These are phyloP conservation scores for Podospora fimiseda DNA, from an alignment of 495 filamentous ascomycete species.

Conservation along the genomic window DNA sequence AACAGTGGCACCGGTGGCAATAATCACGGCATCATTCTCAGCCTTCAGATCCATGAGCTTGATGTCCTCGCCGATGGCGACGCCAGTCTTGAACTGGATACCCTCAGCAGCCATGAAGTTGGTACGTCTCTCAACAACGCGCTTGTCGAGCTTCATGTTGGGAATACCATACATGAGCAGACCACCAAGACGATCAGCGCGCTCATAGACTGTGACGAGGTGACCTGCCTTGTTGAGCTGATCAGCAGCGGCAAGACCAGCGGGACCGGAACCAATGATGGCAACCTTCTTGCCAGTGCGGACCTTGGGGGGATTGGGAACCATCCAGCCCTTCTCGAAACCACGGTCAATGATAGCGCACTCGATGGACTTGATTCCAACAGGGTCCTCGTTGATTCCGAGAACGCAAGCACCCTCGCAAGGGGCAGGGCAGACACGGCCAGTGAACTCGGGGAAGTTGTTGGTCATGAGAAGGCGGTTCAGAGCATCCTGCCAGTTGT, in stretches of 20 bases:
- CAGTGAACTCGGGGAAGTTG: constrained; percentile 99
- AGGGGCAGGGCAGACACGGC: constrained; percentile 95
- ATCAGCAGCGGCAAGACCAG: constrained; percentile 87
- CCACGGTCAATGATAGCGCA: constrained; percentile 99
- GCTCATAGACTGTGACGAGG: constrained; percentile 89
- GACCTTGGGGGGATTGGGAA: constrained; percentile 69
- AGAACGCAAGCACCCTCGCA: constrained; percentile 97
- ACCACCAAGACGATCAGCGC: constrained; percentile 86
- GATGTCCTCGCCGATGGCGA: constrained; percentile 74
- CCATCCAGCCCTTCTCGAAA: constrained; percentile 99
- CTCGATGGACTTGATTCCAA: constrained; percentile 99
- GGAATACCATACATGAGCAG: constrained; percentile 98
- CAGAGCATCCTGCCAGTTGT: constrained; percentile 92
- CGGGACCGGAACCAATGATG: constrained; percentile 89
- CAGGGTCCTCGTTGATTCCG: constrained; percentile 95
- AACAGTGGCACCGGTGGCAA: constrained; percentile 96
- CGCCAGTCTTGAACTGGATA: constrained; percentile 71
- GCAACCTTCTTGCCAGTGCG: constrained; percentile 90
- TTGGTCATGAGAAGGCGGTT: constrained; percentile 97
- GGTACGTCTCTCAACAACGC: constrained; percentile 89
- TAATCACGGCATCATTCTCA: constrained; percentile 78
- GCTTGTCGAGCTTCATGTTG: constrained; percentile 99
- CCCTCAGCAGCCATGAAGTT: constrained; percentile 96
- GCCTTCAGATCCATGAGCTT: constrained; percentile 69
- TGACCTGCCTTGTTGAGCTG: constrained; percentile 95